These are phyloP conservation scores for Cutaneotrichosporon spelunceum DNA, from an alignment of 1,284 basidiomycete species.

Conservation along the genomic window DNA sequence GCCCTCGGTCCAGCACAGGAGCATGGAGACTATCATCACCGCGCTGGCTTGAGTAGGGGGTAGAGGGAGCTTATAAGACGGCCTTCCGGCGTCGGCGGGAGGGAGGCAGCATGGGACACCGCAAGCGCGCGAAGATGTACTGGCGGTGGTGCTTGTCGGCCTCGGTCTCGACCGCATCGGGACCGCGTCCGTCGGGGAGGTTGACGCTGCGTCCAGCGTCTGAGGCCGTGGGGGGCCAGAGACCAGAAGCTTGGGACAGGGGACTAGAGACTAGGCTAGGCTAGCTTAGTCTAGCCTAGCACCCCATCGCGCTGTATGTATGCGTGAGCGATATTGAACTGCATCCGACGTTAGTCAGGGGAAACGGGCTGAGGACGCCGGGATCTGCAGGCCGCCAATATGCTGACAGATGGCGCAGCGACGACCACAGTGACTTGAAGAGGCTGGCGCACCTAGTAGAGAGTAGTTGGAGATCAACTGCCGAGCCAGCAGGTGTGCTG, in stretches of 20 bases:
- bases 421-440: no score
- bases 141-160: conserved; percentile 9
- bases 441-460: no score
- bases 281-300: no score
- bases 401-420: no score
- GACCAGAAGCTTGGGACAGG: no score
- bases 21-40: conserved; percentile 20
- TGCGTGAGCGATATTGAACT: neutral
- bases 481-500: no score
- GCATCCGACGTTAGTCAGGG: neutral
- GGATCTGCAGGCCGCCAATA: neutral
- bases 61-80: neutral
- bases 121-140: conserved; percentile 20
- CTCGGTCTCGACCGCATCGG: neutral
- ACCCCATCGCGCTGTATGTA: neutral
- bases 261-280: no score
- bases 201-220: no score
- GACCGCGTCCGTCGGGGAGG: neutral
- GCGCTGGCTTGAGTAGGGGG: conserved; percentile 10
- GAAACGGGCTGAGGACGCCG: neutral
- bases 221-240: no score
- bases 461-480: no score
- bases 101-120: conserved; percentile 13
- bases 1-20: conserved; percentile 25
- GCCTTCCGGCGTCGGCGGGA: neutral